Conservation (phyloP, 1,139 yeast genomes). For the Scheffersomyces lignicola region DNA sequence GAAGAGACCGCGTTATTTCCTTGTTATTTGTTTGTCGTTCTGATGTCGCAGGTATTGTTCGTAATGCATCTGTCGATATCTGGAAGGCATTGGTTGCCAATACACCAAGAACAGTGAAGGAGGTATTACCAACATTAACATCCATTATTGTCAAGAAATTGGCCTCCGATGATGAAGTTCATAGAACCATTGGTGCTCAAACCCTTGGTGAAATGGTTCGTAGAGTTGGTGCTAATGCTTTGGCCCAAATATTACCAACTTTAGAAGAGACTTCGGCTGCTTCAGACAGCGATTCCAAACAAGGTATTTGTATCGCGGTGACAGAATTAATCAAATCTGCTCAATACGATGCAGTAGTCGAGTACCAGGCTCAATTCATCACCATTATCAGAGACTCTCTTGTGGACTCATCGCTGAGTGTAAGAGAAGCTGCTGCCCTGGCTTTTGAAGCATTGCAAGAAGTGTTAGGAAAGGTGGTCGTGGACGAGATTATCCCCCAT, state of each 20-base stretch:
- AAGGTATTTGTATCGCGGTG: constrained; percentile 95
- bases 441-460: constrained; percentile 88
- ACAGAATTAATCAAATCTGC: constrained; percentile 83
- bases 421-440: constrained; percentile 87
- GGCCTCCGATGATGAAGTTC: constrained; percentile 76
- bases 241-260: constrained; percentile 83
- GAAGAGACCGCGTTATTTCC: constrained; percentile 84
- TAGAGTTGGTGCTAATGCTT: constrained; percentile 89
- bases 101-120: constrained; percentile 95
- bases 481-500: constrained; percentile 86
- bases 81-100: constrained; percentile 97
- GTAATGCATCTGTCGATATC: constrained; percentile 89
- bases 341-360: constrained; percentile 57
- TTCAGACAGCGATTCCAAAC: constrained; percentile 77
- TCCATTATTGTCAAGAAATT: constrained; percentile 76
- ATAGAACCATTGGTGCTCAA: constrained; percentile 87
- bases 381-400: constrained; percentile 76
- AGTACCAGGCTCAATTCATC: constrained; percentile 70
- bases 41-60: constrained; percentile 83
- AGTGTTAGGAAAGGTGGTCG: constrained; percentile 78
- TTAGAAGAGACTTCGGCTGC: constrained; percentile 66
- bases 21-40: constrained; percentile 90
- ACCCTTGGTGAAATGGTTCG: constrained; percentile 95
- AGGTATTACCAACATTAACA: constrained; percentile 82
- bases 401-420: constrained; percentile 69